These are phyloP conservation scores for Verticillium longisporum DNA, from an alignment of 2,329 filamentous ascomycete species.

Conservation along the genomic window DNA sequence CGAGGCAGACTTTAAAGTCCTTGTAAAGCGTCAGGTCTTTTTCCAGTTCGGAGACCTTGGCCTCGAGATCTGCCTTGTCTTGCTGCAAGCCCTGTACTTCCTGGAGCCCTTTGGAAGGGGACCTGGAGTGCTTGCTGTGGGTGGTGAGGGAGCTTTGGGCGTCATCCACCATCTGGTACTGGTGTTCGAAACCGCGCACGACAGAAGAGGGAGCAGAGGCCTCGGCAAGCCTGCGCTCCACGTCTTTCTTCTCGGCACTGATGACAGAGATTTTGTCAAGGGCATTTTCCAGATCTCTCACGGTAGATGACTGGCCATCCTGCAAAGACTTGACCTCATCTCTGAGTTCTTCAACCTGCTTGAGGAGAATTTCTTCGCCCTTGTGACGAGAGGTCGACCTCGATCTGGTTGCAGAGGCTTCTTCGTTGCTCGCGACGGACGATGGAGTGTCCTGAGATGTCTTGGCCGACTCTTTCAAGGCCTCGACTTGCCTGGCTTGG, in stretches of 20 bases:
- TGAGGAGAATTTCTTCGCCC: slow-evolving; percentile 7
- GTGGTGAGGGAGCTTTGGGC: slow-evolving; percentile 4
- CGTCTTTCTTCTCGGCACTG: slow-evolving; percentile 7
- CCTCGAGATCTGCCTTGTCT: slow-evolving; percentile 3
- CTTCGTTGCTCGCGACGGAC: not conserved
- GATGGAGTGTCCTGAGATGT: slow-evolving; percentile 6
- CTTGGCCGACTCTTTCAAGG: slow-evolving; percentile 8
- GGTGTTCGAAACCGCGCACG: slow-evolving; percentile 6
- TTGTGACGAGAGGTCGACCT: slow-evolving; percentile 4
- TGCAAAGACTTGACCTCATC: slow-evolving; percentile 8
- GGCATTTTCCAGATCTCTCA: slow-evolving; percentile 9
- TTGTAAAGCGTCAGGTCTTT: slow-evolving; percentile 3
- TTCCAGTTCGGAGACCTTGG: slow-evolving; percentile 2
- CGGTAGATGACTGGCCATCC: slow-evolving; percentile 5
- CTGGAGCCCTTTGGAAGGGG: slow-evolving; percentile 4
- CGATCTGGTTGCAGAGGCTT: not conserved
- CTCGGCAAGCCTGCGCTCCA: slow-evolving; percentile 2
- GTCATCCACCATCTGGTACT: slow-evolving; percentile 7
- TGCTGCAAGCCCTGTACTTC: slow-evolving; percentile 8
- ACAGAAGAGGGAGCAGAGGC: not conserved
- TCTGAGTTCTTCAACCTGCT: slow-evolving; percentile 8
- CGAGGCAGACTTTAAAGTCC: slow-evolving; percentile 5
- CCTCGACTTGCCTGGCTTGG: slow-evolving; percentile 8
- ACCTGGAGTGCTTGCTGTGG: slow-evolving; percentile 4
- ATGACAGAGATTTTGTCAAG: slow-evolving; percentile 5